A percentile compares a stretch with the other conserved stretches of the same genome.
These are phyloP conservation scores for Thecaphora frezii DNA, from an alignment of 1,284 basidiomycete species.

Conservation along the genomic window DNA sequence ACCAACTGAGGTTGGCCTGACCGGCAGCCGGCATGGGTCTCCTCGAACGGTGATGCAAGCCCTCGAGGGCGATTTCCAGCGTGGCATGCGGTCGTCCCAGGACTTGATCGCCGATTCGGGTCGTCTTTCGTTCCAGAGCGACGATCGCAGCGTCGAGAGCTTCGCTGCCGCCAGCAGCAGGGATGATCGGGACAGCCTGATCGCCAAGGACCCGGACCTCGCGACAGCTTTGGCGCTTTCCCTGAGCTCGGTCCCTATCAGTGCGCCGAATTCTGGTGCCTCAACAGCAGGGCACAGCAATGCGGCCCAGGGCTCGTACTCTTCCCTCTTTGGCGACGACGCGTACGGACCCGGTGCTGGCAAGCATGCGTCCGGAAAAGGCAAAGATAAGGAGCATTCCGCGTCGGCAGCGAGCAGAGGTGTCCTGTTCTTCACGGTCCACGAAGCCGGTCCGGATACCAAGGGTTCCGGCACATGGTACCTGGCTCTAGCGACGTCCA, in stretches of 20 bases:
- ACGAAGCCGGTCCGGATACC: constrained; percentile 34
- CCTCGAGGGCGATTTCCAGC: neutral
- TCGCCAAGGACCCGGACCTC: constrained; percentile 12
- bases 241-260: constrained; percentile 33
- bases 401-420: constrained; percentile 22
- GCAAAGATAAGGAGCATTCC: constrained; percentile 17
- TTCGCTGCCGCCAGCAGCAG: neutral
- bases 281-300: neutral
- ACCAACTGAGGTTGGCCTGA: no score
- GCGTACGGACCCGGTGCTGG: constrained; percentile 12
- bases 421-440: constrained; percentile 40
- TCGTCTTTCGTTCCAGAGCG: neutral
- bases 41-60: neutral
- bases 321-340: constrained; percentile 36
- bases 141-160: neutral
- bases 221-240: constrained; percentile 21
- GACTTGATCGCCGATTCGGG: neutral
- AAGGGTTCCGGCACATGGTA: constrained; percentile 47
- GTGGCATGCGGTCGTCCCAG: neutral
- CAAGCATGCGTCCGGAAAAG: constrained; percentile 14
- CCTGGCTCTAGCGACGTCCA: constrained; percentile 35
- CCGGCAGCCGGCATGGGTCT: neutral
- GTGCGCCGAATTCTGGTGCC: constrained; percentile 11
- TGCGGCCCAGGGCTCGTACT: constrained; percentile 14
- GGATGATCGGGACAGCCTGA: neutral